Evolutionary conservation across 495 filamentous ascomycete species (phyloP).

Genomic region (Trichocladium antarcticum): DNA sequence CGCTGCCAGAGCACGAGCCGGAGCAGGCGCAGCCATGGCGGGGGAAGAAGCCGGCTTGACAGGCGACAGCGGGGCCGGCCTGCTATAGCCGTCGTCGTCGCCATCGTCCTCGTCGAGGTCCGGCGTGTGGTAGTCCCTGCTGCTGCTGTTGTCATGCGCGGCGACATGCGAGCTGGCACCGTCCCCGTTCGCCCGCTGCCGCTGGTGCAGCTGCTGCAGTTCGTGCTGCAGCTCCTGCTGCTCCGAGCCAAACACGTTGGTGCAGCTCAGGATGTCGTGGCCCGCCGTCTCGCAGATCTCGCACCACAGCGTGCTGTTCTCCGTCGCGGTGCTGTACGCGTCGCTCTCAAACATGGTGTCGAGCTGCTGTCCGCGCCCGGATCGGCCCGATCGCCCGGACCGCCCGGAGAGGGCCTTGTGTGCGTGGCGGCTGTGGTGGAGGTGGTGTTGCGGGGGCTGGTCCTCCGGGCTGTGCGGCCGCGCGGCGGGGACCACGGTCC

Average conservation of each 20-base stretch:
- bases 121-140: not conserved
- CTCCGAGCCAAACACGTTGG: constrained; percentile 64
- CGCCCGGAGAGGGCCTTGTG: constrained; percentile 1
- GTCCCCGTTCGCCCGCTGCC: constrained; percentile 15
- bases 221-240: constrained; percentile 24
- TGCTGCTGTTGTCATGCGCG: too few species aligned
- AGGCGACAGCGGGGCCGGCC: constrained; percentile 44
- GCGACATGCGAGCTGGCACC: too few species aligned
- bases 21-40: not conserved
- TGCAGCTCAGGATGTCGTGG: constrained; percentile 88
- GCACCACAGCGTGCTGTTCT: constrained; percentile 70
- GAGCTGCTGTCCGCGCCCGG: constrained; percentile 31
- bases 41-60: constrained; percentile 21
- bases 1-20: not conserved
- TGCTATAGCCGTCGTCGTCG: constrained; percentile 26
- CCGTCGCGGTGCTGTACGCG: constrained; percentile 58
- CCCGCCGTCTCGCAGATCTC: constrained; percentile 92
- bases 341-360: constrained; percentile 64
- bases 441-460: constrained; percentile 27
- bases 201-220: constrained; percentile 23
- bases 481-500: constrained; percentile 42
- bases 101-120: too few species aligned
- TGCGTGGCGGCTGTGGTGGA: constrained; percentile 15
- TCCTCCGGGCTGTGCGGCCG: not conserved
- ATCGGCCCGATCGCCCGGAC: too few species aligned